A percentile compares a stretch with the other conserved stretches of the same genome.
Evolutionary conservation across 306 rosid genomes (phyloP).

Genomic region (Canavalia gladiata): DNA sequence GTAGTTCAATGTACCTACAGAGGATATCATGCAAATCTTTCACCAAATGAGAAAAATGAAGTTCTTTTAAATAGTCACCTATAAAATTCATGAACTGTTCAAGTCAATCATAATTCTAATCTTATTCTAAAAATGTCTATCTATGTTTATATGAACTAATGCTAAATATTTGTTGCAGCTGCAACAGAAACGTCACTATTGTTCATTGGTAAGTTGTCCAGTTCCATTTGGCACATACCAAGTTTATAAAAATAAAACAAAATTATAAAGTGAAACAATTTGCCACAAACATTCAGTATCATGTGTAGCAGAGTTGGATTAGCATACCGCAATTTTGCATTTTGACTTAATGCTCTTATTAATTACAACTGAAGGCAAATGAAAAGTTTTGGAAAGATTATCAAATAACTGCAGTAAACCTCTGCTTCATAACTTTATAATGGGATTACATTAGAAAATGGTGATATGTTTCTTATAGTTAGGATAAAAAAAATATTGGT

Average conservation of each 20-base stretch:
- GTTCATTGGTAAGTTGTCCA: not conserved
- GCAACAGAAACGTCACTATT: constrained; percentile 33
- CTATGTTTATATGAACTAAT: not conserved
- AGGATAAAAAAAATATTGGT: no score
- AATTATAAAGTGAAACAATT: not conserved
- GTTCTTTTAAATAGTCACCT: not conserved
- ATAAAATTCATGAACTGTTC: not conserved
- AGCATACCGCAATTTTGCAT: not conserved
- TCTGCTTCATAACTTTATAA: not conserved
- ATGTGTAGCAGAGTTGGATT: not conserved
- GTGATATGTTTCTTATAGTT: no score
- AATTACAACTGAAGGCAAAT: not conserved
- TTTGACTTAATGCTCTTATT: not conserved
- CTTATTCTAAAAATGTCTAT: not conserved
- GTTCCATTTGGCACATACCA: not conserved
- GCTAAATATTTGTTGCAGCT: constrained; percentile 18
- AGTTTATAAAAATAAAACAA: not conserved
- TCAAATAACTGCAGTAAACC: constrained; percentile 27
- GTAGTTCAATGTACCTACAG: constrained; percentile 66
- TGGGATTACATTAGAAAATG: not conserved
- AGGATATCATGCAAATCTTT: constrained; percentile 45
- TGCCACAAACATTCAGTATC: not conserved
- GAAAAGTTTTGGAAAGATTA: not conserved
- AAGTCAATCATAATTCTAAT: constrained; percentile 1
- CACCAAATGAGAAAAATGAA: constrained; percentile 32